phyloP scores from a whole-genome alignment of 305 asterid species.

The Fraxinus platypoda region DNA sequence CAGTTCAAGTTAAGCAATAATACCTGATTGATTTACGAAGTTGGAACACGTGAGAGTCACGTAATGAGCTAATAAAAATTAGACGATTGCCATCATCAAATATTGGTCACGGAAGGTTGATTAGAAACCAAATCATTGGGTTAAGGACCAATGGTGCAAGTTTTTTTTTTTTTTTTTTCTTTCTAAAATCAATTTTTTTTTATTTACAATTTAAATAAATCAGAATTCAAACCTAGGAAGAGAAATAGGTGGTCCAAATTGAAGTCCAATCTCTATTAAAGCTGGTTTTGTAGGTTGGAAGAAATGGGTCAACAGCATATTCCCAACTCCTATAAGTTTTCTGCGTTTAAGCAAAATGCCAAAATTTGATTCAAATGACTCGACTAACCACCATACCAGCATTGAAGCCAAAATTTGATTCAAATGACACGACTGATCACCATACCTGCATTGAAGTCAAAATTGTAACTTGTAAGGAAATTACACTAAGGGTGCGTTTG shows the following conservation, averaged over 20 bases:
- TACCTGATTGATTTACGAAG: too few species aligned
- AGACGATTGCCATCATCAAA: not conserved
- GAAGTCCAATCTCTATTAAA: conserved; percentile 17
- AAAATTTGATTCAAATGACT: not conserved
- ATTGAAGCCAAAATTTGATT: not conserved
- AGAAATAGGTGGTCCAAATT: conserved; percentile 22
- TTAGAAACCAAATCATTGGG: not conserved
- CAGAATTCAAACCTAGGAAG: conserved; percentile 7
- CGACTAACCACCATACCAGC: not conserved
- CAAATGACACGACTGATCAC: not conserved
- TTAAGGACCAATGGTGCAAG: conserved; percentile 8
- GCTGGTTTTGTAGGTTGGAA: conserved; percentile 36
- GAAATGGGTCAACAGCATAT: conserved; percentile 19
- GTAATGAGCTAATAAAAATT: not conserved
- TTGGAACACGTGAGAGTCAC: not conserved
- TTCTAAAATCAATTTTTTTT: not conserved
- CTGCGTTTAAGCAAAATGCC: conserved; percentile 17
- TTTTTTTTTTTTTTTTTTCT: not conserved
- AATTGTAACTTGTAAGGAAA: too few species aligned
- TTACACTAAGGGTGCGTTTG: too few species aligned
- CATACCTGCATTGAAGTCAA: not conserved
- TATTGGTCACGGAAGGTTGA: not conserved
- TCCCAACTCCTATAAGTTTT: conserved; percentile 6
- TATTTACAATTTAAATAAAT: not conserved
- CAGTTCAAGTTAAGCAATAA: too few species aligned